These are phyloP conservation scores for Plectosphaerella cucumerina DNA, from an alignment of 2,329 filamentous ascomycete species.

Conservation along the genomic window DNA sequence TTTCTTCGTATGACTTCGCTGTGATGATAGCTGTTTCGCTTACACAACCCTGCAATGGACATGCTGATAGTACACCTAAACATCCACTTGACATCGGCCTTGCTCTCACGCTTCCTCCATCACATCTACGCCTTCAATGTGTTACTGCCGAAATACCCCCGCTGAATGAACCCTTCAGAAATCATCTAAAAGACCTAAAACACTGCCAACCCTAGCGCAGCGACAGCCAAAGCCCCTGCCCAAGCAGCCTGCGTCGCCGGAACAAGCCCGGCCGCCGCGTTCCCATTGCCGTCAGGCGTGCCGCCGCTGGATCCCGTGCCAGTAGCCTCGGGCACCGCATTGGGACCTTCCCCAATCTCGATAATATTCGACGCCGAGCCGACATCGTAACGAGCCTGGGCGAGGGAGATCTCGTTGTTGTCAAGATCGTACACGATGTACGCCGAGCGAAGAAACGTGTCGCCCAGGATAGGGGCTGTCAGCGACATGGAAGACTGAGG, in stretches of 20 bases:
- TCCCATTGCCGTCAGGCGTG: background rate
- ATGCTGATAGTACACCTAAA: too few relatives aligned
- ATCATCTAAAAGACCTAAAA: too few relatives aligned
- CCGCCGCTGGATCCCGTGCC: background rate
- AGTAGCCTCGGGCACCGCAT: background rate
- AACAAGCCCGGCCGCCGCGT: background rate
- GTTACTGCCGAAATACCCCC: too few relatives aligned
- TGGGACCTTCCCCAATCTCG: conserved; percentile 28
- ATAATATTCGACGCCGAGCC: conserved; percentile 38
- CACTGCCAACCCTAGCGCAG: background rate
- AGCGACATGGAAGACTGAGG: conserved; percentile 45
- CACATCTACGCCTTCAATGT: too few relatives aligned
- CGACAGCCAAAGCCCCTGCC: background rate
- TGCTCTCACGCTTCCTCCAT: too few relatives aligned
- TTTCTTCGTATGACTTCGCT: too few relatives aligned
- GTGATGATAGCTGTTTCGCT: too few relatives aligned
- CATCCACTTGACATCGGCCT: too few relatives aligned
- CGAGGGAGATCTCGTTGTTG: conserved; percentile 68
- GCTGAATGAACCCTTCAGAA: too few relatives aligned
- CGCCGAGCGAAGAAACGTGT: conserved; percentile 70
- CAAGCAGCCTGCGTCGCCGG: background rate
- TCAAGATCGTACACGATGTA: conserved; percentile 73
- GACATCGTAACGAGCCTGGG: conserved; percentile 37
- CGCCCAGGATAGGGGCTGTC: conserved; percentile 55
- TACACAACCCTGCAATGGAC: too few relatives aligned